Base-by-base conservation (phyloP, 106 monocot species). In the Apostasia ramifera region DNA sequence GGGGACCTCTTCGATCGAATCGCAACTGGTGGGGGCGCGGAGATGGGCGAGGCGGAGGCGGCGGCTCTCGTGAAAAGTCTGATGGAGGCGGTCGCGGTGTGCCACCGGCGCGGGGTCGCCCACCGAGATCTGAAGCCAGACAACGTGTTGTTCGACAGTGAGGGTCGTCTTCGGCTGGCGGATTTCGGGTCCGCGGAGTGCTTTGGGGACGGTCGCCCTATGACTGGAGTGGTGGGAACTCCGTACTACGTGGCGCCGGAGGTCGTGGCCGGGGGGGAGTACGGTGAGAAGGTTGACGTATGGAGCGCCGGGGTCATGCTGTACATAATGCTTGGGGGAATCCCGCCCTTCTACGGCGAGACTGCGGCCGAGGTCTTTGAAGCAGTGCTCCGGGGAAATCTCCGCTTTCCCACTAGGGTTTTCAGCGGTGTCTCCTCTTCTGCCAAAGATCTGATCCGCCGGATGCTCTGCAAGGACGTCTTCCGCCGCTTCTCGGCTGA, bases 61-160 rank as follows among this genome's bases (percentile, higher is more conserved):
- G 75, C 58, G 2, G 58, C 2, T 7, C 44, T 87, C n/a, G 43
- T 83, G 66, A 13, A 58, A 2, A 61, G 46, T 51, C 61, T 87
- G 55, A 81, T 81, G 83, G 73, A 75, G 66, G 77, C 83, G 49
- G 66, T 87, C 63, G 75, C 75, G 11, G 73, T 72, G 64, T 87
- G 87, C 72, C 87, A 87, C 75, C 69, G 70, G 45, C 59, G 72
- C 1, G 80, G 83, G 11, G 74, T 87, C 40, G 80, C 80, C 40
- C 95, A 95, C 75, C 78, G 95, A 44, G 95, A 95, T 66, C 44
- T 95, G 43, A 91, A 95, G 74, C 95, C 88, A 2, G 91, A 91
- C 56, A 91, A 95, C 64, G 49, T 95, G 38, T 61, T 95, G 6
- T 84, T 95, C 71, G 85, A 85, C 55, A 61, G 26, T 48, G 3